A percentile compares a stretch with the other conserved stretches of the same genome.
Evolutionary conservation across 2,329 filamentous ascomycete species (phyloP).

Genomic region (Elsinoe ampelina): DNA sequence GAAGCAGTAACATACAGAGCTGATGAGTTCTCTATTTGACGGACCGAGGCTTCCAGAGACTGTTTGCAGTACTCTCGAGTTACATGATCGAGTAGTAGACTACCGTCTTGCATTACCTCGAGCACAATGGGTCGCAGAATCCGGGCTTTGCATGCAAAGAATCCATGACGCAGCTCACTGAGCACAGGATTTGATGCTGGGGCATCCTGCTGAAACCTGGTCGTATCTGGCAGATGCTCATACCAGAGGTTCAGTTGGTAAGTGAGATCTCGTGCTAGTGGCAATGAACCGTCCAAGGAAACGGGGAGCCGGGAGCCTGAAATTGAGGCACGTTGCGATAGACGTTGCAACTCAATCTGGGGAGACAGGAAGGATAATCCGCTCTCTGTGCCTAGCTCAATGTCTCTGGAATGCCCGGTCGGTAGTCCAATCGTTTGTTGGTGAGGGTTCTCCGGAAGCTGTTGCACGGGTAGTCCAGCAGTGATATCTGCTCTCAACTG

Average conservation of each 20-base stretch:
- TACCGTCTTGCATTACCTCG: constrained; percentile 69
- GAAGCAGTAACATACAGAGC: constrained; percentile 53
- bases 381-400: constrained; percentile 70
- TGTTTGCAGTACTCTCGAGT: constrained; percentile 72
- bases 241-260: constrained; percentile 81
- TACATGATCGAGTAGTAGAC: constrained; percentile 58
- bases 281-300: constrained; percentile 55
- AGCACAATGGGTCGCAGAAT: constrained; percentile 79
- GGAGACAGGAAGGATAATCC: constrained; percentile 82
- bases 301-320: not conserved
- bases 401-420: constrained; percentile 59
- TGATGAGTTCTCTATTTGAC: constrained; percentile 68
- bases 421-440: not conserved
- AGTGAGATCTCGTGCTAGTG: constrained; percentile 70
- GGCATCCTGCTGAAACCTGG: constrained; percentile 68
- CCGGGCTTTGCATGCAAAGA: constrained; percentile 78
- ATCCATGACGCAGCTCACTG: constrained; percentile 67
- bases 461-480: constrained; percentile 43
- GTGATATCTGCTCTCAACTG: constrained; percentile 72
- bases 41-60: constrained; percentile 69
- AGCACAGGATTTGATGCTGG: constrained; percentile 65
- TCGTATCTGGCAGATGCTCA: constrained; percentile 61
- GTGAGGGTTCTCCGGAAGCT: not conserved
- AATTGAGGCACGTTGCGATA: constrained; percentile 40
- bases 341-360: constrained; percentile 66